These are phyloP conservation scores for Fusarium sp. DNA, from an alignment of 2,329 filamentous ascomycete genomes.

Conservation along the genomic window DNA sequence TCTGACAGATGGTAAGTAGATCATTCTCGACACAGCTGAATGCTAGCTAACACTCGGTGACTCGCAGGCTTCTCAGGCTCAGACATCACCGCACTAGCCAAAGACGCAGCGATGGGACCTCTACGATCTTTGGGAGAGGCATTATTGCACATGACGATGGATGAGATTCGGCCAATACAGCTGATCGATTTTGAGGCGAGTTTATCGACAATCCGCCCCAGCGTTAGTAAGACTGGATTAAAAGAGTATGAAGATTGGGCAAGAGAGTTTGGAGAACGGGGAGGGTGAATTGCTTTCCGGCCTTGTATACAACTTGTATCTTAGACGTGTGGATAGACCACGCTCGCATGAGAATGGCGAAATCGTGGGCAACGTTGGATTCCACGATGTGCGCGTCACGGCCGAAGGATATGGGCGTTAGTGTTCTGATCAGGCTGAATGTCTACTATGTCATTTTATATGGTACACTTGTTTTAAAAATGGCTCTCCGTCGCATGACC, in stretches of 20 bases:
- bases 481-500: conserved; percentile 23
- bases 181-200: conserved; percentile 85
- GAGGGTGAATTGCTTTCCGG: conserved; percentile 62
- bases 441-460: conserved; percentile 35
- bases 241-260: conserved; percentile 96
- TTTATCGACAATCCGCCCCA: conserved; percentile 83
- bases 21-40: background rate
- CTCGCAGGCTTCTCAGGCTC: conserved; percentile 91
- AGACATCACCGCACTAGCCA: conserved; percentile 94
- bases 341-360: conserved; percentile 3
- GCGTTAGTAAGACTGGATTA: conserved; percentile 83
- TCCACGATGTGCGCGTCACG: conserved; percentile 4
- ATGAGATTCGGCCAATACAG: conserved; percentile 87
- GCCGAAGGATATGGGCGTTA: conserved; percentile 7
- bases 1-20: conserved; percentile 77
- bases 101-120: conserved; percentile 98
- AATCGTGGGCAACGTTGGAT: conserved; percentile 7
- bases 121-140: conserved; percentile 89
- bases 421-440: conserved; percentile 21
- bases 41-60: conserved; percentile 5
- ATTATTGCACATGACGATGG: conserved; percentile 88
- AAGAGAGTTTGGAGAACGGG: conserved; percentile 87
- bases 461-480: conserved; percentile 35
- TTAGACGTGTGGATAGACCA: conserved; percentile 13
- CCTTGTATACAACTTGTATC: conserved; percentile 26